Conservation (phyloP, 495 filamentous ascomycete genomes). For the Pseudoneurospora amorphoporcata region DNA sequence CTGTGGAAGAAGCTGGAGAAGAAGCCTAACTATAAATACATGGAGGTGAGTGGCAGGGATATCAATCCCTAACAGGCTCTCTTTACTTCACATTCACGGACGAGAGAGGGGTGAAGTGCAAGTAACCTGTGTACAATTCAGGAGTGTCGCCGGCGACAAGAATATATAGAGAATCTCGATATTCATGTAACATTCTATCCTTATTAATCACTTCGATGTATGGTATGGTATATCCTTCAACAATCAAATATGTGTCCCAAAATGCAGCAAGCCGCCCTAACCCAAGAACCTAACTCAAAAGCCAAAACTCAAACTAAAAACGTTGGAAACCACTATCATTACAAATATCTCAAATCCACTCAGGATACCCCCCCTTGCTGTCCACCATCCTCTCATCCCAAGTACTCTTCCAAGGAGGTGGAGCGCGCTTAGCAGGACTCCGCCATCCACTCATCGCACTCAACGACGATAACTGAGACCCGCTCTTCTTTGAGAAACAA, state of each 20-base stretch:
- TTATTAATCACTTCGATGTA: not conserved
- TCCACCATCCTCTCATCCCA: not conserved
- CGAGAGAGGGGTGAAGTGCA: too few relatives aligned
- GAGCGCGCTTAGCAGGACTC: not conserved
- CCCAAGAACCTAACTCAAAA: not conserved
- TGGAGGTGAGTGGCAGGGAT: too few relatives aligned
- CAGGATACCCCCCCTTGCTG: not conserved
- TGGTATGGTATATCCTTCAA: not conserved
- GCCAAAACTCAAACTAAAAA: not conserved
- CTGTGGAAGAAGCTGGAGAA: too few relatives aligned
- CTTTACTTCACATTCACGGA: too few relatives aligned
- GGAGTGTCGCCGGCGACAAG: rapidly evolving
- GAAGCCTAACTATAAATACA: too few relatives aligned
- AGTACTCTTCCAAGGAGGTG: not conserved
- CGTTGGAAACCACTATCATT: not conserved
- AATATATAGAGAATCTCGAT: not conserved
- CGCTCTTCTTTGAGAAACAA: not conserved
- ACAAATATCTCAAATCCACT: not conserved
- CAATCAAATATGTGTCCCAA: too few relatives aligned
- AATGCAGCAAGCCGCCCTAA: not conserved
- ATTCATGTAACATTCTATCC: not conserved
- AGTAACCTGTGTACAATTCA: not conserved
- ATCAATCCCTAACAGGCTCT: too few relatives aligned
- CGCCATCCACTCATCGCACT: not conserved
- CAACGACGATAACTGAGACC: not conserved